Evolutionary conservation across 2,329 filamentous ascomycete genomes (phyloP).

Genomic region (Ambrosiella beaveri): DNA sequence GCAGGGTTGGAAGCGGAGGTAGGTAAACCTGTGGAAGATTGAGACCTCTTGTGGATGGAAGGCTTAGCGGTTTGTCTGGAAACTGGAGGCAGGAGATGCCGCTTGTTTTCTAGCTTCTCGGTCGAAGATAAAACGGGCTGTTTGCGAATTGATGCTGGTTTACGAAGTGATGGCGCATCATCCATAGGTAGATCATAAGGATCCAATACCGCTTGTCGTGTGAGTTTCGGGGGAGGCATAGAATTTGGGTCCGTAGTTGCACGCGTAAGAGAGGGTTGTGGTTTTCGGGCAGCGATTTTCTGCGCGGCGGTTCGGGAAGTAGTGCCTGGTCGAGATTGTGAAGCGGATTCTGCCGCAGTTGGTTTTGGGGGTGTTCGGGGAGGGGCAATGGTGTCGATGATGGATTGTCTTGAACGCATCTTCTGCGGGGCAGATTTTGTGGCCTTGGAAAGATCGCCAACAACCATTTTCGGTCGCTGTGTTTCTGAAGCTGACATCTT

Average conservation of each 20-base stretch:
- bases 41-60: not conserved
- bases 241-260: not conserved
- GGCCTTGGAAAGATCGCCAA: constrained; percentile 14
- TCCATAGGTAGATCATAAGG: constrained; percentile 12
- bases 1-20: not conserved
- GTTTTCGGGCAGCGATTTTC: not conserved
- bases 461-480: constrained; percentile 14
- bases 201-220: constrained; percentile 6
- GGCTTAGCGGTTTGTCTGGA: not conserved
- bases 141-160: not conserved
- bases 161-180: constrained; percentile 9
- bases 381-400: not conserved
- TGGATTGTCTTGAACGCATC: constrained; percentile 4
- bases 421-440: constrained; percentile 7
- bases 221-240: not conserved
- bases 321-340: not conserved
- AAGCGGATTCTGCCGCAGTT: not conserved
- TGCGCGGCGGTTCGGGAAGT: not conserved
- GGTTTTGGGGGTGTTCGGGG: not conserved
- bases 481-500: not conserved
- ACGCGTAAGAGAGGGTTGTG: constrained; percentile 4
- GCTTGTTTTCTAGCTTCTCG: not conserved
- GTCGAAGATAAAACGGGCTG: not conserved
- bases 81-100: not conserved
- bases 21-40: not conserved